A percentile compares a stretch with the other conserved stretches of the same genome.
Evolutionary conservation across 306 rosid genomes (phyloP).

Genomic region (Cicer cuneatum): DNA sequence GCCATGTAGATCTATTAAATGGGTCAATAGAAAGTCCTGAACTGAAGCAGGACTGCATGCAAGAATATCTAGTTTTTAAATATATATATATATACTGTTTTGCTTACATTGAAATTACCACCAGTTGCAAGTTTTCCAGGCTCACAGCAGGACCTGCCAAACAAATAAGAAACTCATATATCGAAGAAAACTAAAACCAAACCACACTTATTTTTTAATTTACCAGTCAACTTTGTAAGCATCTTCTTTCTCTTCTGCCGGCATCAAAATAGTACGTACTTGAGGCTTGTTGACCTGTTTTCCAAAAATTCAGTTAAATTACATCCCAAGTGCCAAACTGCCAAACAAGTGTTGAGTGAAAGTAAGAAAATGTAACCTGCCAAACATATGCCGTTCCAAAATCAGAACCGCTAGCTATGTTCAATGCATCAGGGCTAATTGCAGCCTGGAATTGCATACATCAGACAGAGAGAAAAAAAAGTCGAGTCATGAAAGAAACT

Average conservation of each 20-base stretch:
- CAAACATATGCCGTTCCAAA: conserved; percentile 82
- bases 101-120: conserved; percentile 84
- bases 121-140: conserved; percentile 81
- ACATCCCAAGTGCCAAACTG: background rate
- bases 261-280: conserved; percentile 60
- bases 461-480: background rate
- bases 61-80: background rate
- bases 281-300: conserved; percentile 76
- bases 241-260: conserved; percentile 83
- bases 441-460: conserved; percentile 66
- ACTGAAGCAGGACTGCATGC: background rate
- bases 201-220: conserved; percentile 33
- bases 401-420: conserved; percentile 83
- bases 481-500: conserved; percentile 12
- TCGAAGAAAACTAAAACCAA: conserved; percentile 21
- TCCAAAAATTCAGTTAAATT: conserved; percentile 39
- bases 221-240: conserved; percentile 75
- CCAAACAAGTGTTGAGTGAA: conserved; percentile 20
- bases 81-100: background rate
- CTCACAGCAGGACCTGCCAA: conserved; percentile 69
- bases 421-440: conserved; percentile 85
- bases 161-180: conserved; percentile 19
- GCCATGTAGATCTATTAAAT: too few species aligned
- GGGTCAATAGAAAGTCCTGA: background rate
- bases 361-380: conserved; percentile 66